A percentile compares a stretch with the other conserved stretches of the same genome.
Conservation (phyloP, 495 filamentous ascomycete genomes). For the Aspergillus funiculosus region DNA sequence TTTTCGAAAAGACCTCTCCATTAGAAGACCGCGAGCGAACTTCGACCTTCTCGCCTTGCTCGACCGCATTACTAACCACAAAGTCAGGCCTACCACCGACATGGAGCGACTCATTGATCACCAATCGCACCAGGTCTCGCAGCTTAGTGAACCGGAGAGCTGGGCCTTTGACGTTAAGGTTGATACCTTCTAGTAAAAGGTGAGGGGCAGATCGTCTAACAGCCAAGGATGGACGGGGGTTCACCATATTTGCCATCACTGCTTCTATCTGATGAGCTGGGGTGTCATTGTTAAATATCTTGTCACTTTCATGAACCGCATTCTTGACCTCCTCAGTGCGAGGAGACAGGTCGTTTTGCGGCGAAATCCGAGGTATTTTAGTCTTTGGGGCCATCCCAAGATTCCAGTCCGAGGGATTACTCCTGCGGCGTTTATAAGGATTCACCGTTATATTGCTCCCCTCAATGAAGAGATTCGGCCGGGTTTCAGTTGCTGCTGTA, state of each 20-base stretch:
- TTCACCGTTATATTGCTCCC: slow-evolving; percentile 43
- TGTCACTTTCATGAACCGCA: slow-evolving; percentile 47
- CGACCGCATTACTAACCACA: slow-evolving; percentile 52
- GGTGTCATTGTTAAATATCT: slow-evolving; percentile 39
- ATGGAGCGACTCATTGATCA: slow-evolving; percentile 65
- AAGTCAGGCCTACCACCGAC: slow-evolving; percentile 71
- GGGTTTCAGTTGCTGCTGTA: slow-evolving; percentile 21
- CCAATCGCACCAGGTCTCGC: slow-evolving; percentile 59
- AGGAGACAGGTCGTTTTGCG: slow-evolving; percentile 41
- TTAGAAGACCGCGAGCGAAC: slow-evolving; percentile 54
- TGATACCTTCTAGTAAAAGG: slow-evolving; percentile 42
- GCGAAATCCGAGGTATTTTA: slow-evolving; percentile 31
- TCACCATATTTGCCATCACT: slow-evolving; percentile 38
- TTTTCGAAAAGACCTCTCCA: slow-evolving; percentile 52
- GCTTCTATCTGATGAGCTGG: slow-evolving; percentile 39
- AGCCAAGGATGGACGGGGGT: slow-evolving; percentile 38
- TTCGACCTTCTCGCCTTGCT: slow-evolving; percentile 62
- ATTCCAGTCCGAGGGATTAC: slow-evolving; percentile 36
- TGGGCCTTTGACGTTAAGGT: slow-evolving; percentile 31
- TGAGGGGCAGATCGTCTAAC: slow-evolving; percentile 39
- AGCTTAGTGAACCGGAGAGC: slow-evolving; percentile 56
- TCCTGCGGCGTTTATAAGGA: slow-evolving; percentile 46
- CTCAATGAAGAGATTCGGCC: slow-evolving; percentile 40
- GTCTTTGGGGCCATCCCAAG: slow-evolving; percentile 33
- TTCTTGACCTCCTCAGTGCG: slow-evolving; percentile 46